Evolutionary conservation across 2,329 filamentous ascomycete species (phyloP).

Genomic region (Diplodia intermedia): DNA sequence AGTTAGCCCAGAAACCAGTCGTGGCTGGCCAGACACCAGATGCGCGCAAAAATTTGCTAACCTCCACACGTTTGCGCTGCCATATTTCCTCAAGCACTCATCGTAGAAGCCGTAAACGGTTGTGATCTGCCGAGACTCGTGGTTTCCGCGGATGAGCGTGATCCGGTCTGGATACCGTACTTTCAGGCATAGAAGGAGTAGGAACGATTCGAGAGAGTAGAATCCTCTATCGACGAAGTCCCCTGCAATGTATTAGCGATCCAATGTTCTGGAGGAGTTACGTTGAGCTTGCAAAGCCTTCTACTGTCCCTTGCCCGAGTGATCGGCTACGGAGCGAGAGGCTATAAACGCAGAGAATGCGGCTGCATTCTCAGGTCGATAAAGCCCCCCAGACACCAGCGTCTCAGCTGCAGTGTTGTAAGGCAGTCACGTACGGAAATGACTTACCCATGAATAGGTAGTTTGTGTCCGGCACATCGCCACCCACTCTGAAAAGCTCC

Average conservation of each 20-base stretch:
- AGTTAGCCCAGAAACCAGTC: not conserved
- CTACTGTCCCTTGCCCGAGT: not conserved
- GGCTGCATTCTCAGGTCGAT: not conserved
- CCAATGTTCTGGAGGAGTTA: not conserved
- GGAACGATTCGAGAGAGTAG: slow-evolving; percentile 96
- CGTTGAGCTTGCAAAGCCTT: not conserved
- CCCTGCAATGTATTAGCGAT: slow-evolving; percentile 57
- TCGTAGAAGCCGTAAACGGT: slow-evolving; percentile 99
- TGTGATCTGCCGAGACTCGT: slow-evolving; percentile 96
- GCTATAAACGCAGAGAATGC: not conserved
- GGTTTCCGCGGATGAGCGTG: slow-evolving; percentile 92
- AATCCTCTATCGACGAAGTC: slow-evolving; percentile 98
- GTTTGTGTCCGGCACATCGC: slow-evolving; percentile 92
- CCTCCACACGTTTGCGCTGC: slow-evolving; percentile 94
- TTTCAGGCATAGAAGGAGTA: slow-evolving; percentile 93
- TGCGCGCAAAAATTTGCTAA: slow-evolving; percentile 45
- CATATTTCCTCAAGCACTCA: slow-evolving; percentile 94
- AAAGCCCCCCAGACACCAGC: not conserved
- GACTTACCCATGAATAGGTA: slow-evolving; percentile 90
- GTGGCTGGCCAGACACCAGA: not conserved
- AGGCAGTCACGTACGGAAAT: not conserved
- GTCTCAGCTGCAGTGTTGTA: not conserved
- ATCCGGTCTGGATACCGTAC: slow-evolving; percentile 97
- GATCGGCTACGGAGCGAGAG: not conserved
- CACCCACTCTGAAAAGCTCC: slow-evolving; percentile 93